phyloP scores from a whole-genome alignment of 192 early-diverging fungal genomes.

The Umbelopsis isabellina region DNA sequence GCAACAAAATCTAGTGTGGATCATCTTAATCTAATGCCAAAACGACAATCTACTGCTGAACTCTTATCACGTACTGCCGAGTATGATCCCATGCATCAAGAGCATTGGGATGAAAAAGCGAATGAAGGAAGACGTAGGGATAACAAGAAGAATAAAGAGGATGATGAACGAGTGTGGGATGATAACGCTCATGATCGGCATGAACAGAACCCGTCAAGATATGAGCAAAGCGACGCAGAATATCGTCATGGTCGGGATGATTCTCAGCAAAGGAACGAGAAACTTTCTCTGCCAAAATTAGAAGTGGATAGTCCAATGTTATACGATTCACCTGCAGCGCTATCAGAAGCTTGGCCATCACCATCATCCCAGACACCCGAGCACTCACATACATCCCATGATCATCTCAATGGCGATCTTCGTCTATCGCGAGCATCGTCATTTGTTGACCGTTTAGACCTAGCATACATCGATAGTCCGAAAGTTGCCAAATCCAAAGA shows the following conservation, averaged over 20 bases:
- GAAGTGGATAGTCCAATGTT: neutral
- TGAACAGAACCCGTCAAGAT: too few species aligned
- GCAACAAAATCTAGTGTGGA: neutral
- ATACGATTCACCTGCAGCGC: neutral
- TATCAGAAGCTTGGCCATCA: conserved; percentile 7
- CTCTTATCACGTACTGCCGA: neutral
- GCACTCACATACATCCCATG: neutral
- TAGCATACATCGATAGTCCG: neutral
- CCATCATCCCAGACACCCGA: neutral
- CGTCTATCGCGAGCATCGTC: conserved; percentile 2
- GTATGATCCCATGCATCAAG: neutral
- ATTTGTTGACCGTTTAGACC: conserved; percentile 7
- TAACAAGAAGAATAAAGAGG: neutral
- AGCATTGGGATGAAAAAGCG: neutral
- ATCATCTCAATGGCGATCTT: neutral
- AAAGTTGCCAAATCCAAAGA: neutral
- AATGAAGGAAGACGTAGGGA: neutral
- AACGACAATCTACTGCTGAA: conserved; percentile 7
- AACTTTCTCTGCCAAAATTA: too few species aligned
- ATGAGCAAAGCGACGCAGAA: too few species aligned
- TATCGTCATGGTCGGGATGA: too few species aligned
- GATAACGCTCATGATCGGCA: too few species aligned
- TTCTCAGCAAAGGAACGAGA: too few species aligned
- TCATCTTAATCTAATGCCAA: neutral
- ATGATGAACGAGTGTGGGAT: neutral